Evolutionary conservation across 768 basidiomycete species (phyloP).

Genomic region (Hemileccinum rubropunctum): DNA sequence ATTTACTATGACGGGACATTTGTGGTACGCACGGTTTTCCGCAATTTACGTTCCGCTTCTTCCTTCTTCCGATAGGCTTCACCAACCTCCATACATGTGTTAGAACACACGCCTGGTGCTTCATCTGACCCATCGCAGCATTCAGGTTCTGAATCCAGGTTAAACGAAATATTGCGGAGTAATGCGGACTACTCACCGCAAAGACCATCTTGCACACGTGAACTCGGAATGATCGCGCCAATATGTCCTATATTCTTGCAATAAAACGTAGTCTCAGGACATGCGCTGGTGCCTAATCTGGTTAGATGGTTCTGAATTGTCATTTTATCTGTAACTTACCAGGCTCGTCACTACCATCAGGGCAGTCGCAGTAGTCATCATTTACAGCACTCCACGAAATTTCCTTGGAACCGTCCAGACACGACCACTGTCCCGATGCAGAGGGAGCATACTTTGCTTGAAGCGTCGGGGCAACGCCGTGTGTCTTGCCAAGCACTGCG

Average conservation of each 20-base stretch:
- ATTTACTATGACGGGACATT: not conserved
- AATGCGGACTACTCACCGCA: slow-evolving; percentile 63
- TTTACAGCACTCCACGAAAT: slow-evolving; percentile 84
- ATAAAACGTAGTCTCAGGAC: slow-evolving; percentile 71
- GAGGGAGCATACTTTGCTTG: slow-evolving; percentile 53
- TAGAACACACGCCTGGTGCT: slow-evolving; percentile 70
- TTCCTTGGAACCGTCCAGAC: slow-evolving; percentile 75
- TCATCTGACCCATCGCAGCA: slow-evolving; percentile 99
- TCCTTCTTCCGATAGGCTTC: slow-evolving; percentile 61
- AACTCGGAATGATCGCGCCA: slow-evolving; percentile 72
- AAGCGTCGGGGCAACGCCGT: slow-evolving; percentile 57
- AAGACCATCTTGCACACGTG: slow-evolving; percentile 87
- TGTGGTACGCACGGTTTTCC: slow-evolving; percentile 64
- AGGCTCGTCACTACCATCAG: slow-evolving; percentile 94
- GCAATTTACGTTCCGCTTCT: slow-evolving; percentile 74
- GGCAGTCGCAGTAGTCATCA: slow-evolving; percentile 94
- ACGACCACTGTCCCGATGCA: slow-evolving; percentile 63
- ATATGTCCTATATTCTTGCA: slow-evolving; percentile 89
- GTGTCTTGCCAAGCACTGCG: slow-evolving; percentile 46
- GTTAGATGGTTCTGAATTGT: slow-evolving; percentile 8
- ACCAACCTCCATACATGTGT: slow-evolving; percentile 76
- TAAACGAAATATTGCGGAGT: slow-evolving; percentile 1
- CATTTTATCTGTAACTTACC: slow-evolving; percentile 41
- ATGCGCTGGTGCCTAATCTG: slow-evolving; percentile 76
- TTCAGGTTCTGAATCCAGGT: slow-evolving; percentile 60